Conservation (phyloP, 2,329 filamentous ascomycete genomes). For the Trichoderma aggressivum region DNA sequence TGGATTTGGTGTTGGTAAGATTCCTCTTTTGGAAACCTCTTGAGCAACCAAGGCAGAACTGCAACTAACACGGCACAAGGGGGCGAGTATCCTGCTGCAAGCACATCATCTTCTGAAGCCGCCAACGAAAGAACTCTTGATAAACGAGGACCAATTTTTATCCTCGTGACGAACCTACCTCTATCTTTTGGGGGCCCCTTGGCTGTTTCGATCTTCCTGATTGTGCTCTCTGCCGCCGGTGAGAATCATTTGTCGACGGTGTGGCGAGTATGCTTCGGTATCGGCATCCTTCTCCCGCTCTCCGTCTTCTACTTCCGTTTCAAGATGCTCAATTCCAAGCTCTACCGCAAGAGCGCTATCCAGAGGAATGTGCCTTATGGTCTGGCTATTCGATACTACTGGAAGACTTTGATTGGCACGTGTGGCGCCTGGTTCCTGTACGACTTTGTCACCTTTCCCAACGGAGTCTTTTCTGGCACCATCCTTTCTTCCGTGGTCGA, state of each 20-base stretch:
- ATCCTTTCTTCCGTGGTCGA: slow-evolving; percentile 40
- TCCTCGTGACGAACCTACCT: slow-evolving; percentile 43
- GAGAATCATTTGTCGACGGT: slow-evolving; percentile 38
- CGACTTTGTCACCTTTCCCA: slow-evolving; percentile 47
- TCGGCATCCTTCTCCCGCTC: slow-evolving; percentile 48
- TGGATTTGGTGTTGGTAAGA: slow-evolving; percentile 41
- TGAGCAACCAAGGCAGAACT: background rate
- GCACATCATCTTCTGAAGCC: slow-evolving; percentile 45
- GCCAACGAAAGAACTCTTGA: slow-evolving; percentile 44
- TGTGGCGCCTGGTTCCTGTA: slow-evolving; percentile 56
- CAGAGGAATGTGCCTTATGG: slow-evolving; percentile 48
- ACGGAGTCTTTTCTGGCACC: slow-evolving; percentile 44
- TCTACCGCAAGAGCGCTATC: slow-evolving; percentile 52
- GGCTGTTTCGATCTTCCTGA: slow-evolving; percentile 45
- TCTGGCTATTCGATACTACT: slow-evolving; percentile 51
- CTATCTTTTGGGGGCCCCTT: slow-evolving; percentile 33
- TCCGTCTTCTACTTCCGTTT: slow-evolving; percentile 55
- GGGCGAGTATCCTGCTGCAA: slow-evolving; percentile 47
- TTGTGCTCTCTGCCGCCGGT: slow-evolving; percentile 40
- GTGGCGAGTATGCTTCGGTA: slow-evolving; percentile 48
- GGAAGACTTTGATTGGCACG: slow-evolving; percentile 51
- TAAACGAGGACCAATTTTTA: slow-evolving; percentile 41
- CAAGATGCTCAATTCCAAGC: slow-evolving; percentile 49
- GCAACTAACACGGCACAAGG: slow-evolving; percentile 20
- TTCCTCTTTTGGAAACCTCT: background rate